Base-by-base conservation (phyloP, 805 yeast genomes). In the Yarrowia sp. region DNA sequence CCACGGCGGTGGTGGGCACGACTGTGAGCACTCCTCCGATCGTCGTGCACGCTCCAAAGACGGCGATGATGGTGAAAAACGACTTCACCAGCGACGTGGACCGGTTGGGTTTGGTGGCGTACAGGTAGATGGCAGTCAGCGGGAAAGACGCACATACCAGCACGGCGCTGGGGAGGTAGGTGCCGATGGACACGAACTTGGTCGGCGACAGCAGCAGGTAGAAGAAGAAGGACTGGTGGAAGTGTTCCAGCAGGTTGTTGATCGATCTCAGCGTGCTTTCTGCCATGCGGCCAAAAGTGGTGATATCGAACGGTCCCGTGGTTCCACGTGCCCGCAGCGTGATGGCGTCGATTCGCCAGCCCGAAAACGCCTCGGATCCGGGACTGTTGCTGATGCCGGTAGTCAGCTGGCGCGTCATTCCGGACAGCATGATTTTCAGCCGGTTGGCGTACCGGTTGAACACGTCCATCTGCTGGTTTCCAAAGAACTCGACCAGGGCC, bases 191-290 rank as follows among this genome's bases (percentile, higher is more conserved):
- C 17, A 95, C 97, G 79, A 95, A 95, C 68, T 84, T 77, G 68
- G 83, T 80, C 30, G 98, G 96, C 0, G 91, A 85, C 61, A 95
- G 77, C 78, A 95, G 76, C 71, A 94, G 82, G 79, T 94, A 95
- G 75, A 93, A 95, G 81, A 95, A 95, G 74, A 92, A 95, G 0
- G 97, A 91, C 78, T 95, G 99, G 78, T 95, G 99, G 78, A 94
- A 94, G 76, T 94, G 96, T 76, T 95, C 99, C 44, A 94, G 81
- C 72, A 95, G 82, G 76, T 95, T 95, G 79, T 95, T 95, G 43
- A 95, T 90, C 0, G 97, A 87, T 70, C 99, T 84, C 75, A 93
- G 87, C 9, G 89, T 81, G 2, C 96, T 91, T 78, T 95, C 99
- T 19, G 92, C 85, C 3, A 94, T 83, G 75, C 98, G 85, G 5